Evolutionary conservation across 2,329 filamentous ascomycete genomes (phyloP), one percentile per base, ranked within the genome.

Genomic region (Cercospora sp.): DNA sequence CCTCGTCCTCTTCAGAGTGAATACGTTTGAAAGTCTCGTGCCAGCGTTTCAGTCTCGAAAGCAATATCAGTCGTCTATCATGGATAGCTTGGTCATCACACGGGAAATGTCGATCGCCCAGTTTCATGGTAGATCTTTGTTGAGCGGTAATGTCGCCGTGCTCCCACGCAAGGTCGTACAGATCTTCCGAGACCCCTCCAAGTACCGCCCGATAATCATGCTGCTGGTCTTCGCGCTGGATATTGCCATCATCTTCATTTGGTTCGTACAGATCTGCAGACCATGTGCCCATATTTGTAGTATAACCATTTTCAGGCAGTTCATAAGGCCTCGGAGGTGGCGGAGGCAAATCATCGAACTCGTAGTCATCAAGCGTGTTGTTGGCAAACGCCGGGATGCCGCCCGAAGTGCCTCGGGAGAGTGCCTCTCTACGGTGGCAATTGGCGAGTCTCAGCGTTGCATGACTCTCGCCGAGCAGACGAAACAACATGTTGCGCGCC

Each of bases 21-120:
- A 30, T 53, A 5, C 42, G 30, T 42, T 55, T 60, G 60, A 71
- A 68, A 26, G 60, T 36, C n/a, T 68, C 60, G 16, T 66, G 66
- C 68, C 68, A 70, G 42, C 65, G n/a, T 10, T 13, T 39, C 48
- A 51, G 45, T 20, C 61, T 53, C 16, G 48, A 13, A 13, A 69
- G 61, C 9, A 61, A 60, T 7, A 45, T 12, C 20, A 30, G 31
- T 36, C 55, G 58, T 30, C 33, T 28, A 12, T 36, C 28, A 16
- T 60, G 62, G 5, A 45, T n/a, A 18, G 55, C 33, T 20, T 59
- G n/a, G 5, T 65, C 23, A 9, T 39, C 67, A 13, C 58, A 26
- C 30, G 48, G 33, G 57, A 64, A 60, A 26, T 39, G n/a, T 18
- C 45, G 45, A 26, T 63, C 61, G 48, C 61, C 61, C 10, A 63